phyloP scores from a whole-genome alignment of 2,329 filamentous ascomycete species.

The Capronia americana region DNA sequence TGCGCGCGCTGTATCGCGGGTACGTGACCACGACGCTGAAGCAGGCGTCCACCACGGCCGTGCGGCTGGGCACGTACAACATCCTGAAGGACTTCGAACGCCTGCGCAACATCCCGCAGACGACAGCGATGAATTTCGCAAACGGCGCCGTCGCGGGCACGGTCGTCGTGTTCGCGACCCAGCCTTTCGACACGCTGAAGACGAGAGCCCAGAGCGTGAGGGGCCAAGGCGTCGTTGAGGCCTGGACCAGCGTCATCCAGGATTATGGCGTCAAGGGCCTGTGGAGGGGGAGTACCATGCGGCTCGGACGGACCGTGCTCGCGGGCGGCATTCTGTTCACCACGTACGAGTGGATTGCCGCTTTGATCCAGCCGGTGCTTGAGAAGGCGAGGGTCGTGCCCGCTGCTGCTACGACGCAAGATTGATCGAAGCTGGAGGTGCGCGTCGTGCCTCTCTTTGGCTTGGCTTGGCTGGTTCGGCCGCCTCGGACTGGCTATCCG shows the following conservation, averaged over 20 bases:
- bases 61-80: conserved; percentile 68
- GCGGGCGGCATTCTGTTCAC: conserved; percentile 72
- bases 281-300: conserved; percentile 73
- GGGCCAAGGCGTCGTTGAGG: conserved; percentile 64
- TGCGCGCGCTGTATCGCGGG: conserved; percentile 62
- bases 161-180: conserved; percentile 52
- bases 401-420: background rate
- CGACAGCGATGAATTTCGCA: conserved; percentile 63
- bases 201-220: conserved; percentile 57
- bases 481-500: background rate
- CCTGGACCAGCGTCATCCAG: conserved; percentile 59
- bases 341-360: conserved; percentile 64
- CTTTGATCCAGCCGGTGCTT: conserved; percentile 53
- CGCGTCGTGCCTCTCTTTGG: background rate
- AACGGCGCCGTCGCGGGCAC: conserved; percentile 67
- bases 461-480: background rate
- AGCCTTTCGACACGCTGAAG: conserved; percentile 54
- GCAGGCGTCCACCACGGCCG: conserved; percentile 66
- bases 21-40: conserved; percentile 67
- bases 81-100: conserved; percentile 66
- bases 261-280: conserved; percentile 67
- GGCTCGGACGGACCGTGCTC: conserved; percentile 67
- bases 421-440: conserved; percentile 5
- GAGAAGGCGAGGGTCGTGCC: conserved; percentile 31
- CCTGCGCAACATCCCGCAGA: conserved; percentile 56